Base-by-base conservation (phyloP, 495 filamentous ascomycete species). In the Chaetomium fimeti region DNA sequence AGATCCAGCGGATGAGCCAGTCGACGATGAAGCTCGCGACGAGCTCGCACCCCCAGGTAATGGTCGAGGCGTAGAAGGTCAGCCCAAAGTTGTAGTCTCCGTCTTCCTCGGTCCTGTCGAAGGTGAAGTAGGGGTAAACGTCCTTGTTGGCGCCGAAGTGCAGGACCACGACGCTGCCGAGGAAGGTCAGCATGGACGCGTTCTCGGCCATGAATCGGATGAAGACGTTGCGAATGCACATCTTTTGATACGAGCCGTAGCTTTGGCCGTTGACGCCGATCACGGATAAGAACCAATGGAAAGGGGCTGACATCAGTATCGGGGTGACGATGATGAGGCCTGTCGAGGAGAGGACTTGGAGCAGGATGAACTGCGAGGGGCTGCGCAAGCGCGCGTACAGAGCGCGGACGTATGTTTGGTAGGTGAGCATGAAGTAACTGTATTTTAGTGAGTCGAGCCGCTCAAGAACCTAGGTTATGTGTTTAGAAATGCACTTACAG, bases 391-490 rank as follows among this genome's bases (percentile, higher is more conserved):
- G 82, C 16, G 85, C 85, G 67, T 87, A 88, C n/a, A 88, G 66
- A 7, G 85, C 85, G 29, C 85, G 84, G n/a, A 88, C 85, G 73
- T 87, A 88, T 3, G 85, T 88, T 74, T 88, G 85, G 75, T 88
- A 88, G 2, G 85, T 88, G 20, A 87, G 71, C 71, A 81, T 81
- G 72, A 87, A 88, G 71, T 87, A 88, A 53, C 83, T 49, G 43
- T 84, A n/a, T n/a, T 28, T 67, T 73, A 47, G 43, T 65, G 32
- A 55, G 57, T 27, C 20, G 58, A 25, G 29, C 25, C 13, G 25
- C 25, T 43, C 53, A 57, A 5, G 18, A 28, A 45, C 27, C 25
- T 3, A 0, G 1, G 47, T n/a, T n/a, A 11, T 16, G 20, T 29
- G 18, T 20, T 32, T 22, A 40, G 24, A n/a, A 5, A 12, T 42